Evolutionary conservation across 352 stramenopile genomes (phyloP).

Genomic region (Pythium rishiriense): DNA sequence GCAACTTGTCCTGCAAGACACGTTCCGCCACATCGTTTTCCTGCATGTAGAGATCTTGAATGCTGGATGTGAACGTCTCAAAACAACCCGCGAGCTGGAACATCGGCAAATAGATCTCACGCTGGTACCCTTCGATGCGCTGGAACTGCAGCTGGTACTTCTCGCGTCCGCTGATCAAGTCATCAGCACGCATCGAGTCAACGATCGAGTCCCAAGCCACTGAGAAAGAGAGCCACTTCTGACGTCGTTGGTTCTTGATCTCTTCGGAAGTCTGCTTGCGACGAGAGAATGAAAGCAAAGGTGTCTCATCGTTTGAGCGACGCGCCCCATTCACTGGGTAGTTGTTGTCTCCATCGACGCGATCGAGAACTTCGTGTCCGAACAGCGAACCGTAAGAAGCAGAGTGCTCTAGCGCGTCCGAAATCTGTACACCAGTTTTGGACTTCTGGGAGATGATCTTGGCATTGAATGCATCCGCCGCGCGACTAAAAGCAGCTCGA

Average conservation of each 20-base stretch:
- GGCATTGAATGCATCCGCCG: constrained; percentile 83
- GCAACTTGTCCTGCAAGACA: constrained; percentile 77
- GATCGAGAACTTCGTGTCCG: constrained; percentile 37
- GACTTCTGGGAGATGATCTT: constrained; percentile 83
- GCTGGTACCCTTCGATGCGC: constrained; percentile 94
- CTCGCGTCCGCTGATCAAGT: constrained; percentile 89
- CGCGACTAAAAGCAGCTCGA: constrained; percentile 82
- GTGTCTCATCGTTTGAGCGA: constrained; percentile 59
- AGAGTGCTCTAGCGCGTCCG: constrained; percentile 24
- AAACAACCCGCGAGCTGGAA: constrained; percentile 98
- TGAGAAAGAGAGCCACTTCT: constrained; percentile 99
- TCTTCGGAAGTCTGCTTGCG: constrained; percentile 81
- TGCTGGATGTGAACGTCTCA: constrained; percentile 86
- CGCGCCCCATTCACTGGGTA: constrained; percentile 22
- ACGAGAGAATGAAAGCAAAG: constrained; percentile 82
- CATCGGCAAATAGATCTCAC: constrained; percentile 97
- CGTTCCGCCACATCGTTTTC: constrained; percentile 65
- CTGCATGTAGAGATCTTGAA: constrained; percentile 74
- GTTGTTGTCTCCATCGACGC: constrained; percentile 26
- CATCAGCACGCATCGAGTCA: constrained; percentile 93
- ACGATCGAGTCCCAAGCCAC: constrained; percentile 98
- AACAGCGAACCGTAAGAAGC: constrained; percentile 34
- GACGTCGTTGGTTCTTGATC: constrained; percentile 91
- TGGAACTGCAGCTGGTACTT: constrained; percentile 95
- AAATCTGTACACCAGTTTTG: constrained; percentile 61